Conservation (phyloP, 2,329 filamentous ascomycete species). For the Alternaria tenuissima region DNA sequence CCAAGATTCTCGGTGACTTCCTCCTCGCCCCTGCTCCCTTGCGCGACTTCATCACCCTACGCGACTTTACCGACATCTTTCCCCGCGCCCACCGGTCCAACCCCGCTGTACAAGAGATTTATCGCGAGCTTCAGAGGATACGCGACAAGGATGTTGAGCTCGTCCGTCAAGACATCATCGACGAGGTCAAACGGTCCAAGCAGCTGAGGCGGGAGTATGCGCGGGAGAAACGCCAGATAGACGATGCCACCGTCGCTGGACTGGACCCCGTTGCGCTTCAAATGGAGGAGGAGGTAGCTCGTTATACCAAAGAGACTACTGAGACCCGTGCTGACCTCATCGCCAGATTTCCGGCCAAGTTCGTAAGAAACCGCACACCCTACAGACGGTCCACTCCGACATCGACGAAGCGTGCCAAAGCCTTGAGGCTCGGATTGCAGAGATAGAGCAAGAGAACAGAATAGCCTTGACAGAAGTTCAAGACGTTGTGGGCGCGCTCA, state of each 20-base stretch:
- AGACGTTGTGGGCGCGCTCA: constrained; percentile 74
- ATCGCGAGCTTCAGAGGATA: constrained; percentile 80
- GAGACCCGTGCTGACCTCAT: constrained; percentile 16
- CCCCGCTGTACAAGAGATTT: constrained; percentile 74
- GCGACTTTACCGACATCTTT: constrained; percentile 80
- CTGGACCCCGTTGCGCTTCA: constrained; percentile 70
- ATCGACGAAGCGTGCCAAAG: constrained; percentile 72
- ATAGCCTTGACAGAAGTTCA: constrained; percentile 68
- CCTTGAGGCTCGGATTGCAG: constrained; percentile 73
- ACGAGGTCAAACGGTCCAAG: constrained; percentile 69
- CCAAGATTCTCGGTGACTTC: constrained; percentile 78
- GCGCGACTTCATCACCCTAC: constrained; percentile 74
- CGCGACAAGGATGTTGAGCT: constrained; percentile 73
- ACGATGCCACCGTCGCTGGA: constrained; percentile 61
- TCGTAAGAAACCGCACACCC: constrained; percentile 65
- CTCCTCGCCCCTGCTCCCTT: constrained; percentile 79
- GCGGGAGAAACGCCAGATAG: constrained; percentile 61
- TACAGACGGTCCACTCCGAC: constrained; percentile 71
- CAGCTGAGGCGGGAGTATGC: constrained; percentile 66
- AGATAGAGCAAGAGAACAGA: constrained; percentile 71
- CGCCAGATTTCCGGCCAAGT: constrained; percentile 63
- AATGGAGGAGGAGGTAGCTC: constrained; percentile 56
- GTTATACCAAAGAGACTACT: background rate
- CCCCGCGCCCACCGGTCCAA: constrained; percentile 71
- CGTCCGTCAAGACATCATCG: constrained; percentile 70